Evolutionary conservation across 1,284 basidiomycete genomes (phyloP), one percentile per base, ranked within the genome.

Genomic region (Coniferiporia weirii): DNA sequence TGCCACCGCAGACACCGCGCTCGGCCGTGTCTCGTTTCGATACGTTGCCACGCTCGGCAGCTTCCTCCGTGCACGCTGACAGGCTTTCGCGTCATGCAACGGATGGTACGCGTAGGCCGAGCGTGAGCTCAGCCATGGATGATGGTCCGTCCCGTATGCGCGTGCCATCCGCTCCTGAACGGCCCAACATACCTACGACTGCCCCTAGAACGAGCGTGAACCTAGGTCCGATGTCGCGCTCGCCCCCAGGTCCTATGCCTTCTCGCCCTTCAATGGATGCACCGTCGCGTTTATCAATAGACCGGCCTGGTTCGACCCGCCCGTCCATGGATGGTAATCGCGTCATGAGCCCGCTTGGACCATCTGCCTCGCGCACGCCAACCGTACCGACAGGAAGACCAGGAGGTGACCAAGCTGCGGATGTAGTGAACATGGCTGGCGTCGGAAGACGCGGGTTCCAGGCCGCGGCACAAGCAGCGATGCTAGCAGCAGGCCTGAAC

Each of bases 371-470:
- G 19, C 52, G 49, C 10, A 3, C 38, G 9, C 38, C 38, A 15
- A 3, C 38, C 38, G 2, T 7, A 40, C 8, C 15, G 9, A 4
- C 15, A 15, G 38, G 8, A 40, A 10, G 38, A 9, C 38, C 3
- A 9, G 12, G 9, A 9, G 38, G 12, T 3, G 12, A 3, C 8
- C 38, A 40, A 12, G 38, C 38, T 9, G 54, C 46, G 13, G 59
- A 60, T 27, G 27, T 27, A 17, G 59, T 57, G 46, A 61, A 61
- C 6, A 78, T 77, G 76, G 77, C 77, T 5, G 77, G 77, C 22
- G 77, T 79, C 1, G 77, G 77, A 1, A 64, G 77, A 57, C 68
- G 77, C 51, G 76, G 72, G 1, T 79, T 79, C 57, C 74, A 74
- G n/a, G 73, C 75, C 0, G 75, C 73, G 13, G 75, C 75, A 2